Evolutionary conservation across 2,329 filamentous ascomycete genomes (phyloP).

Genomic region (Talaromyces sp.): DNA sequence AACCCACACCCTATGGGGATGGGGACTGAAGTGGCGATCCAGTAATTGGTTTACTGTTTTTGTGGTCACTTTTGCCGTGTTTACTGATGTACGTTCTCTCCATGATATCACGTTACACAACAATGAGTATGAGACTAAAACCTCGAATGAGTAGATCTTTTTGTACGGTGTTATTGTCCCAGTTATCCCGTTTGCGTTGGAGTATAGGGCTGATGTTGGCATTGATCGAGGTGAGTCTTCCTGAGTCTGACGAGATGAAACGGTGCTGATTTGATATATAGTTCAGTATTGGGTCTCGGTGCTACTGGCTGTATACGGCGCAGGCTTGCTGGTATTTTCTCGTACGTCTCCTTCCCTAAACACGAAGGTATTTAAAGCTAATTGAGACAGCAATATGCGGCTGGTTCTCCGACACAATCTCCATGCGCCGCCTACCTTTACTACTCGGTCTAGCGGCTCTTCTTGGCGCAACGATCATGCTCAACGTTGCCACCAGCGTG

Average conservation of each 20-base stretch:
- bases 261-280: neutral
- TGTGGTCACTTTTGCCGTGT: slow-evolving; percentile 15
- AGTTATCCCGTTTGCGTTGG: slow-evolving; percentile 22
- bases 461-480: slow-evolving; percentile 53
- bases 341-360: neutral
- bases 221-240: slow-evolving; percentile 7
- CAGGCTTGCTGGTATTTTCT: slow-evolving; percentile 15
- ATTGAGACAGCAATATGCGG: slow-evolving; percentile 35
- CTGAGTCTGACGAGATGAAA: neutral
- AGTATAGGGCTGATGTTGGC: slow-evolving; percentile 14
- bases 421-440: slow-evolving; percentile 55
- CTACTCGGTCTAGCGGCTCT: slow-evolving; percentile 54
- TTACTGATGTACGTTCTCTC: slow-evolving; percentile 15
- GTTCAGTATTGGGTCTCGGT: slow-evolving; percentile 23
- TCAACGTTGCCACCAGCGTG: slow-evolving; percentile 52
- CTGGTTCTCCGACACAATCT: slow-evolving; percentile 51
- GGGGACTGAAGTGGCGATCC: slow-evolving; percentile 14
- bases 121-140: neutral
- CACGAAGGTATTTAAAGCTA: neutral
- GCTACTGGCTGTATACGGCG: slow-evolving; percentile 22
- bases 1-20: neutral
- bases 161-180: slow-evolving; percentile 24
- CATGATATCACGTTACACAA: neutral
- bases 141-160: slow-evolving; percentile 17
- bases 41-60: slow-evolving; percentile 18